Conservation (phyloP, 805 yeast species). For the Pichia paraexigua region DNA sequence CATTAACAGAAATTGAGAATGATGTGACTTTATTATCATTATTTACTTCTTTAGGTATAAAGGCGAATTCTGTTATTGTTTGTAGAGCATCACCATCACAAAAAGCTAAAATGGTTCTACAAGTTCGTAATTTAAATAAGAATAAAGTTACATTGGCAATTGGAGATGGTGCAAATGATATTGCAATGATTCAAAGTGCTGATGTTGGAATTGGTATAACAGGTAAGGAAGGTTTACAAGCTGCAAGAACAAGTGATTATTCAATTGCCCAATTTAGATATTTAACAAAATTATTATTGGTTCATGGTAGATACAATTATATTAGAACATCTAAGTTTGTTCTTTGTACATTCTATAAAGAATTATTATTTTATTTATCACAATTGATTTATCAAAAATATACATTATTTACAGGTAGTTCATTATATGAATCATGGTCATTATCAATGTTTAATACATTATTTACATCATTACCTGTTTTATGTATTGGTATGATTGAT, state of each 20-base stretch:
- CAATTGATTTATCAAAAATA: slow-evolving; percentile 83
- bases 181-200: slow-evolving; percentile 98
- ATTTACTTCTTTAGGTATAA: slow-evolving; percentile 77
- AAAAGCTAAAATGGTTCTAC: slow-evolving; percentile 80
- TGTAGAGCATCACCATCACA: slow-evolving; percentile 98
- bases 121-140: slow-evolving; percentile 64
- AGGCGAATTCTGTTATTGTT: slow-evolving; percentile 84
- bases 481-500: slow-evolving; percentile 93
- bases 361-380: slow-evolving; percentile 77
- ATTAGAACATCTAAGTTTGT: slow-evolving; percentile 88
- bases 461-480: slow-evolving; percentile 86
- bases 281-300: slow-evolving; percentile 71
- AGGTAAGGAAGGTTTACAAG: slow-evolving; percentile 95
- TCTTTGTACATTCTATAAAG: slow-evolving; percentile 90
- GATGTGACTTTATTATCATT: slow-evolving; percentile 66
- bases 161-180: slow-evolving; percentile 99
- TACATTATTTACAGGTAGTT: slow-evolving; percentile 86
- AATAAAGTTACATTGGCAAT: slow-evolving; percentile 82
- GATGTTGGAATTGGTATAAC: slow-evolving; percentile 97
- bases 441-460: slow-evolving; percentile 94
- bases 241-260: slow-evolving; percentile 91
- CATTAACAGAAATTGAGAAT: slow-evolving; percentile 62
- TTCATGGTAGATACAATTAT: slow-evolving; percentile 95
- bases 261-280: slow-evolving; percentile 92
- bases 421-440: slow-evolving; percentile 93